Conservation (phyloP, 257 asterid genomes). For the Fraxinus quadrangulata region DNA sequence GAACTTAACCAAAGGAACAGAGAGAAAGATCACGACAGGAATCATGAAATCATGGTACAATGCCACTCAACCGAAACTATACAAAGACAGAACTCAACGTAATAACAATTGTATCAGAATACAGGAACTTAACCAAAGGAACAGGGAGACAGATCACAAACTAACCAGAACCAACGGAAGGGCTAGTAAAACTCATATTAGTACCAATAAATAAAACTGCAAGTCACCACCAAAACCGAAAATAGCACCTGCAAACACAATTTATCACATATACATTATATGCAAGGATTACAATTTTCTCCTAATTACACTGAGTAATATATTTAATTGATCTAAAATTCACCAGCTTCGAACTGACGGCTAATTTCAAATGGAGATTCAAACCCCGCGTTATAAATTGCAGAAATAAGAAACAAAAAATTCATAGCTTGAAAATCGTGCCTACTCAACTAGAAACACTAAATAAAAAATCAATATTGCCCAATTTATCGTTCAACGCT, state of each 20-base stretch:
- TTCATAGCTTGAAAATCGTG: not conserved
- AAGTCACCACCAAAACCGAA: not conserved
- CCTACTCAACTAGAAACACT: not conserved
- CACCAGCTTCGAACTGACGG: not conserved
- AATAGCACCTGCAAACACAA: constrained; percentile 23
- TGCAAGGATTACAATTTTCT: not conserved
- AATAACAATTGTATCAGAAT: not conserved
- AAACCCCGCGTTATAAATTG: not conserved
- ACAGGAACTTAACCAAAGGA: not conserved
- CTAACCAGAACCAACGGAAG: constrained; percentile 72
- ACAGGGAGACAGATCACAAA: constrained; percentile 12
- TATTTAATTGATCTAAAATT: not conserved
- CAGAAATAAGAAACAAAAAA: not conserved
- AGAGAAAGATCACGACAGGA: not conserved
- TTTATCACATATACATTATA: not conserved
- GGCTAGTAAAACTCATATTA: constrained; percentile 64
- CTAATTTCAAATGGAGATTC: not conserved
- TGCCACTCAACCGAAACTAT: not conserved
- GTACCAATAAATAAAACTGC: constrained; percentile 34
- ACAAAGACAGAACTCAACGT: not conserved
- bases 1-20: not conserved
- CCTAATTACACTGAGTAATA: not conserved
- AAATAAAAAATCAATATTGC: not conserved
- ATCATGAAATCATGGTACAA: not conserved
- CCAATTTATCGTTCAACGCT: not conserved